Base-by-base conservation (phyloP, 306 rosid species). In the Abrus precatorius region DNA sequence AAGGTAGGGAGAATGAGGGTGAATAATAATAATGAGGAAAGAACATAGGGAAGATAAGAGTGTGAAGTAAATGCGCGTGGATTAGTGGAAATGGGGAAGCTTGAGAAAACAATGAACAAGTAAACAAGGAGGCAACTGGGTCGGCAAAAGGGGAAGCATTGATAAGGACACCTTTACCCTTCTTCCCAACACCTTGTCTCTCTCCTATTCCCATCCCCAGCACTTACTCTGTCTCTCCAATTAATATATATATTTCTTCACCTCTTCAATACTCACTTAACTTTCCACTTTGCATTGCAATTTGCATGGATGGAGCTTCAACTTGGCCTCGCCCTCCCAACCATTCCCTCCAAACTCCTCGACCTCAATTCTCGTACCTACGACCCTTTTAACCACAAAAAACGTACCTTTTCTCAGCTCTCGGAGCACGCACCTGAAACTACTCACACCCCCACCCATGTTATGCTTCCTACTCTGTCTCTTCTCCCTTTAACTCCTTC, bases 271-370 rank as follows among this genome's bases (percentile, higher is more conserved):
- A 44, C 48, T 5, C 40, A 36, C 4, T 36, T 36, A 36, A 36
- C 48, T 3, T 5, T 44, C 5, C 48, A 5, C 9, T 44, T 3
- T 20, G 20, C 20, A 20, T 20, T 20, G 20, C 20, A 20, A 20
- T 20, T 11, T 9, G 3, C 64, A 33, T 30, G 59, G n/a, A 89
- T 91, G 97, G 97, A 95, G 84, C 98, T 95, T 79, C 96, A 93
- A 11, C 77, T 91, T 2, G 86, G 90, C 64, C 95, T 93, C n/a
- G 79, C 92, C 83, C 97, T 87, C 76, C 82, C 94, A 1, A 36
- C 47, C 56, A 48, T 36, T 11, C 65, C 82, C 14, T 50, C 64
- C 75, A 57, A 69, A 1, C 34, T 49, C 10, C 76, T 87, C 50
- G 75, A 89, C 65, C 44, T 77, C 11, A 82, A 83, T 55, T 49